Conservation (phyloP, 495 filamentous ascomycete species). For the Alectoria sarmentosa region DNA sequence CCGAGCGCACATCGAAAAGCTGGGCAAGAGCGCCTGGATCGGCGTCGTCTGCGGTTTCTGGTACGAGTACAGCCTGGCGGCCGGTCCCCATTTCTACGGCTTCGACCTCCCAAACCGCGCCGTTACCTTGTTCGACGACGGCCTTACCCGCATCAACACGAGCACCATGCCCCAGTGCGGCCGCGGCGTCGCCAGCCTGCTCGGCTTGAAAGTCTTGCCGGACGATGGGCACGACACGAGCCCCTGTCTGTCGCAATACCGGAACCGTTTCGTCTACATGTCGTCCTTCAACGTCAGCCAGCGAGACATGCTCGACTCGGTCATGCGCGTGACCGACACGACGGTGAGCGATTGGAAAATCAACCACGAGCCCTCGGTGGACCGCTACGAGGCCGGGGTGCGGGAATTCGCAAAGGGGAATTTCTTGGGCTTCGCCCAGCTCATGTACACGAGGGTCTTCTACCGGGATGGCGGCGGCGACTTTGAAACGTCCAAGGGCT, state of each 20-base stretch:
- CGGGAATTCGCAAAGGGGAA: slow-evolving; percentile 39
- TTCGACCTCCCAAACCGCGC: slow-evolving; percentile 37
- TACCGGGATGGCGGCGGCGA: slow-evolving; percentile 41
- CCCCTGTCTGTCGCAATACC: slow-evolving; percentile 30
- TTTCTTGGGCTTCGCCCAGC: slow-evolving; percentile 40
- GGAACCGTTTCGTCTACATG: slow-evolving; percentile 39
- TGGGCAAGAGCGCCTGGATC: slow-evolving; percentile 45
- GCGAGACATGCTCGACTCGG: slow-evolving; percentile 44
- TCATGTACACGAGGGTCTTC: slow-evolving; percentile 49
- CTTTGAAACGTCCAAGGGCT: slow-evolving; percentile 31
- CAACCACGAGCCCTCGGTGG: slow-evolving; percentile 31
- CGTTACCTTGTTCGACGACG: slow-evolving; percentile 44
- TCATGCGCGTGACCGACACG: slow-evolving; percentile 46
- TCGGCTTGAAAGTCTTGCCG: slow-evolving; percentile 39
- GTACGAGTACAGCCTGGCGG: slow-evolving; percentile 45
- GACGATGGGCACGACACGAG: slow-evolving; percentile 33
- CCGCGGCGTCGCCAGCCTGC: slow-evolving; percentile 37
- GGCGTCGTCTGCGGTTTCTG: slow-evolving; percentile 42
- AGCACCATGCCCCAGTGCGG: slow-evolving; percentile 43
- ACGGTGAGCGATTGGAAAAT: slow-evolving; percentile 53
- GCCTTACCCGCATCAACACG: slow-evolving; percentile 33
- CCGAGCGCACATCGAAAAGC: slow-evolving; percentile 34
- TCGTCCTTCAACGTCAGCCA: slow-evolving; percentile 44
- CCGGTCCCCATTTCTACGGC: slow-evolving; percentile 32
- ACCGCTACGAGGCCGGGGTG: slow-evolving; percentile 40